Conservation (phyloP, 305 asterid species). For the Solanum hybrid region DNA sequence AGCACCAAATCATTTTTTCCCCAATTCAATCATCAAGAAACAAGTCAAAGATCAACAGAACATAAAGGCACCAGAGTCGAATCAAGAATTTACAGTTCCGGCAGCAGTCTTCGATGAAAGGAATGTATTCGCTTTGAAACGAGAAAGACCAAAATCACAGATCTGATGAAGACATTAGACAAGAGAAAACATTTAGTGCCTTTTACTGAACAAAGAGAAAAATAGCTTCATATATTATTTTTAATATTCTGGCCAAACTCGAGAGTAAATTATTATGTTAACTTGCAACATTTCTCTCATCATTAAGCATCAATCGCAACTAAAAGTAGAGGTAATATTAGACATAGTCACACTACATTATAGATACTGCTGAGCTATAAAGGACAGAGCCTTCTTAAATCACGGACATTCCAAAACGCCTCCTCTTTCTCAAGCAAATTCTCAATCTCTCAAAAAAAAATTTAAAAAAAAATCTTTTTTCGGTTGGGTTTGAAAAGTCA, state of each 20-base stretch:
- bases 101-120: conserved; percentile 98
- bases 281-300: neutral
- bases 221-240: neutral
- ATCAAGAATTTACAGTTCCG: conserved; percentile 73
- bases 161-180: conserved; percentile 42
- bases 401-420: neutral
- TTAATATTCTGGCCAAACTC: neutral
- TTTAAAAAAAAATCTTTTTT: neutral
- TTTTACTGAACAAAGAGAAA: neutral
- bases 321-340: neutral
- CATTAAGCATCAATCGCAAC: neutral
- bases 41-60: neutral
- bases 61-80: neutral
- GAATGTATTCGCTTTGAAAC: conserved; percentile 89
- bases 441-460: neutral
- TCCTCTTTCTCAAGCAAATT: neutral
- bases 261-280: neutral
- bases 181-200: neutral
- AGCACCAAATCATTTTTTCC: neutral
- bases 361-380: neutral
- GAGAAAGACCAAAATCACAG: conserved; percentile 98
- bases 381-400: neutral
- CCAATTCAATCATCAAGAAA: neutral
- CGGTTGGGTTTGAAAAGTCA: neutral
- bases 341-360: neutral